These are phyloP conservation scores for Otatea glauca DNA, from an alignment of 176 grass and related monocot species.

Conservation along the genomic window DNA sequence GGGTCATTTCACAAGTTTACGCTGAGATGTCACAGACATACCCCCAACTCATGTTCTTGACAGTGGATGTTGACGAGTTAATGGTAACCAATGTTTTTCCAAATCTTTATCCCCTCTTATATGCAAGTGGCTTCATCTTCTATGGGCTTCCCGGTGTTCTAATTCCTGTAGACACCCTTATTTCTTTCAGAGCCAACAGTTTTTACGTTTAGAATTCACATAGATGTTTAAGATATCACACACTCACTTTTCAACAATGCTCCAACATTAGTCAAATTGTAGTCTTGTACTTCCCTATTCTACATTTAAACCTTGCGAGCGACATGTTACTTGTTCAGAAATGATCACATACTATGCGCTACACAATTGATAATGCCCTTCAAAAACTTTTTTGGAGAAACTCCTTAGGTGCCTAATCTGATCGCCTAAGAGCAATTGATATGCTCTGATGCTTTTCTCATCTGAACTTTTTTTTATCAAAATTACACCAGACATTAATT, in stretches of 20 bases:
- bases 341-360: neutral
- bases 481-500: neutral
- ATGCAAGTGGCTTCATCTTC: neutral
- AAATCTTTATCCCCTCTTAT: neutral
- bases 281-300: neutral
- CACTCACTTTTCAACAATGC: neutral
- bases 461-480: neutral
- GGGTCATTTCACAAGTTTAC: conserved; percentile 69
- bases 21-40: conserved; percentile 78
- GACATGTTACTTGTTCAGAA: neutral
- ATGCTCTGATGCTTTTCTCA: neutral
- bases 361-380: neutral
- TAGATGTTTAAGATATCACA: neutral
- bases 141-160: neutral
- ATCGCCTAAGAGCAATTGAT: neutral
- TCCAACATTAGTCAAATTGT: neutral
- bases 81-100: conserved; percentile 51
- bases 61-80: conserved; percentile 73
- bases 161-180: neutral
- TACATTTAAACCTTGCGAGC: neutral
- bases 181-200: neutral
- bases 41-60: conserved; percentile 82
- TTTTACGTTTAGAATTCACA: neutral
- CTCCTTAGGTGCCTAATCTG: neutral
- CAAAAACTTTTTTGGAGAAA: neutral